Conservation (phyloP, 2,329 filamentous ascomycete species). For the Aspergillus fumigatus region DNA sequence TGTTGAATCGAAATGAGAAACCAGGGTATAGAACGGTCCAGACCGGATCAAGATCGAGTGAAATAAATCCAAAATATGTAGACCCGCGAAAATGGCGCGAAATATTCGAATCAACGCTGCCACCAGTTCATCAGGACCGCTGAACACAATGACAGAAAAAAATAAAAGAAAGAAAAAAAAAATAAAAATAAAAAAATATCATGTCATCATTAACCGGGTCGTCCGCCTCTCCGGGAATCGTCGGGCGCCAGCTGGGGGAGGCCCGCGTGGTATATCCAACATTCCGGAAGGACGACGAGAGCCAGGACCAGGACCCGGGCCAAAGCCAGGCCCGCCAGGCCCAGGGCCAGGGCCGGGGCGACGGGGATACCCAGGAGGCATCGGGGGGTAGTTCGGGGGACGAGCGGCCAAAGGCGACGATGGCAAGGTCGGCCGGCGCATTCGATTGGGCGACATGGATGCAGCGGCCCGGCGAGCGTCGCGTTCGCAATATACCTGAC, state of each 20-base stretch:
- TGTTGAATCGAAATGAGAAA: not conserved
- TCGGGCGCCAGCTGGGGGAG: conserved; percentile 27
- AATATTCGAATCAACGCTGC: not conserved
- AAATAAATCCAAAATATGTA: not conserved
- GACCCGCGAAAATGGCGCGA: not conserved
- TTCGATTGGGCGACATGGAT: conserved; percentile 33
- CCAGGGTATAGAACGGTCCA: not conserved
- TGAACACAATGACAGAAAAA: conserved; percentile 1
- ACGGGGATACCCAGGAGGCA: conserved; percentile 10
- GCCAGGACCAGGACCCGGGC: conserved; percentile 16
- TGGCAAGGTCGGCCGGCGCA: conserved; percentile 29
- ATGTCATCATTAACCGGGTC: conserved; percentile 47
- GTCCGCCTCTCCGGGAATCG: conserved; percentile 47
- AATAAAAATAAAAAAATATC: too few species aligned
- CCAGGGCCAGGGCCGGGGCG: conserved; percentile 6
- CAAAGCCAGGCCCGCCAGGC: conserved; percentile 6
- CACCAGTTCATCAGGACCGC: not conserved
- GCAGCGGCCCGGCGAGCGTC: conserved; percentile 65
- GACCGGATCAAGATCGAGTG: not conserved
- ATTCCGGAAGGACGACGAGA: conserved; percentile 17
- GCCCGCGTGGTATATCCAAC: conserved; percentile 20
- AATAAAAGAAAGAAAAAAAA: too few species aligned
- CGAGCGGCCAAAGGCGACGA: conserved; percentile 32
- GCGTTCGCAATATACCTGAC: conserved; percentile 76
- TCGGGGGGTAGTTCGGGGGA: conserved; percentile 19